These are phyloP conservation scores for Penicillium desertorum DNA, from an alignment of 495 filamentous ascomycete genomes.

Conservation along the genomic window DNA sequence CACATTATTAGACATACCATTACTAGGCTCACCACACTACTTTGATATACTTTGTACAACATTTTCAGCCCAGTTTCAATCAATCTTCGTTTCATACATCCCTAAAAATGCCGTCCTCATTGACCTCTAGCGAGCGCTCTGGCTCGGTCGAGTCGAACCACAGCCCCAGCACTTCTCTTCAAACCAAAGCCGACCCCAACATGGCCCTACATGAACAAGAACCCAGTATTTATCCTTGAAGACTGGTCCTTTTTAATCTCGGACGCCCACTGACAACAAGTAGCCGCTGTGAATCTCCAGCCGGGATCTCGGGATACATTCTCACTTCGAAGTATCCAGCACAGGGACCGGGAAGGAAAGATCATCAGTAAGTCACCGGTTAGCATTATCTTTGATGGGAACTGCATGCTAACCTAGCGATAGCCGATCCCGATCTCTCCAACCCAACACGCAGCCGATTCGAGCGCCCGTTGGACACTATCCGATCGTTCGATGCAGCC, in stretches of 20 bases:
- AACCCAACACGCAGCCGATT: slow-evolving; percentile 78
- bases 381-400: slow-evolving; percentile 32
- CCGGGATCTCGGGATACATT: slow-evolving; percentile 41
- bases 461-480: slow-evolving; percentile 91
- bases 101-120: slow-evolving; percentile 27
- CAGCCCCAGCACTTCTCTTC: slow-evolving; percentile 57
- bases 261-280: slow-evolving; percentile 9
- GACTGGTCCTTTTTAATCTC: not conserved
- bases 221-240: slow-evolving; percentile 64
- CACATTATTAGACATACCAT: not conserved
- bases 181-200: slow-evolving; percentile 83
- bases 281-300: slow-evolving; percentile 23
- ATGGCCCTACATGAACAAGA: slow-evolving; percentile 81
- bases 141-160: slow-evolving; percentile 31
- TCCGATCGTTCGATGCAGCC: slow-evolving; percentile 85
- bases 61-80: not conserved
- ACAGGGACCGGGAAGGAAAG: slow-evolving; percentile 78
- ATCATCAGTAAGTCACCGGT: slow-evolving; percentile 63
- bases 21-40: not conserved
- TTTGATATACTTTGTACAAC: not conserved
- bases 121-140: slow-evolving; percentile 30
- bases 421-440: slow-evolving; percentile 43
- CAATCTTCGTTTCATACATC: not conserved
- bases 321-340: slow-evolving; percentile 68
- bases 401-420: slow-evolving; percentile 4